A percentile compares a stretch with the other conserved stretches of the same genome.
phyloP scores from a whole-genome alignment of 441 rosid species.

The Macaranga tanarius region DNA sequence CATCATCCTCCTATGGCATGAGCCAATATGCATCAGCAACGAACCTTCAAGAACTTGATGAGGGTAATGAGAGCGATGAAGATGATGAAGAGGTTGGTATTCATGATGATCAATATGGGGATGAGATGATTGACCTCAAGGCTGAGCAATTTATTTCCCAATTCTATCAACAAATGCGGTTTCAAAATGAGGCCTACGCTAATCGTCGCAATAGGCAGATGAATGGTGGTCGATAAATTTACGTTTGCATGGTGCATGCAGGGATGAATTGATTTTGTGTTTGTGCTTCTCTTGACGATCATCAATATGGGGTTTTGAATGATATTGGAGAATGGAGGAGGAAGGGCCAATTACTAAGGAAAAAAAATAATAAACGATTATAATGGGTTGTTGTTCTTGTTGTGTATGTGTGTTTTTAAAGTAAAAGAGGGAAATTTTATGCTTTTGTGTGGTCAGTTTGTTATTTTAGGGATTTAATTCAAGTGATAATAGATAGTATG shows the following conservation, averaged over 20 bases:
- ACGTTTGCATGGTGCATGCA: neutral
- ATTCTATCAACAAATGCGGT: conserved; percentile 27
- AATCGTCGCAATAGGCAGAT: neutral
- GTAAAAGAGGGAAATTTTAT: neutral
- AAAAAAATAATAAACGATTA: neutral
- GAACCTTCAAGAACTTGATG: conserved; percentile 41
- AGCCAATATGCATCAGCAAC: conserved; percentile 48
- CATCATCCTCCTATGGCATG: conserved; percentile 24
- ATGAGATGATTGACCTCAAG: conserved; percentile 25
- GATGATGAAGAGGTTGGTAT: neutral
- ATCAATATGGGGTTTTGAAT: neutral
- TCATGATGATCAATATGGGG: conserved; percentile 7
- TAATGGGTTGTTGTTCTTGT: neutral
- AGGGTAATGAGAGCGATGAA: conserved; percentile 13
- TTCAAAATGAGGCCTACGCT: conserved; percentile 8
- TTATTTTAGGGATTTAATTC: neutral
- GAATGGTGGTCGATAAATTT: neutral
- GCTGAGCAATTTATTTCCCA: conserved; percentile 30
- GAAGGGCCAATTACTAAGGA: neutral
- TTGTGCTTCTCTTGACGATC: neutral
- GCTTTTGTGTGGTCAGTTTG: neutral
- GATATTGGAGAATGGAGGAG: neutral
- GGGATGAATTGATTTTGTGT: neutral
- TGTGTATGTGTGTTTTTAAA: too few relatives aligned
- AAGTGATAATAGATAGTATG: too few relatives aligned